These are phyloP conservation scores for Pseudopyricularia cyperi DNA, from an alignment of 2,329 filamentous ascomycete genomes.

Conservation along the genomic window DNA sequence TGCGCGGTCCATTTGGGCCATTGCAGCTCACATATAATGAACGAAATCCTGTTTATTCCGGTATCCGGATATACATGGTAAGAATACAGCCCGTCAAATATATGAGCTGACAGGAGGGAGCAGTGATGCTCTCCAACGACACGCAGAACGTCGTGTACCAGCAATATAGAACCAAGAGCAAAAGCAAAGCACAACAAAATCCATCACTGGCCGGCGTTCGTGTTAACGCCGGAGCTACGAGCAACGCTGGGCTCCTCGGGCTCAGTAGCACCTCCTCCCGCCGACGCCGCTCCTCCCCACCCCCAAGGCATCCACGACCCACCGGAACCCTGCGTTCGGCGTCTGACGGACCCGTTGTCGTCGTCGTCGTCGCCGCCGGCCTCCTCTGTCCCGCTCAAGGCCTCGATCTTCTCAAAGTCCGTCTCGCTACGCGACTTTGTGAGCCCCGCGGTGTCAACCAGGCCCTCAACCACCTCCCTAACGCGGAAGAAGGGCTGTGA, in stretches of 20 bases:
- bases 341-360: constrained; percentile 16
- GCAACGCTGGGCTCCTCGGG: constrained; percentile 7
- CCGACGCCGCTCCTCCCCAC: constrained; percentile 18
- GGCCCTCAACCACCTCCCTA: not conserved
- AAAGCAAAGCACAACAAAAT: not conserved
- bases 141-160: not conserved
- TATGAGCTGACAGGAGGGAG: not conserved
- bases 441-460: constrained; percentile 29
- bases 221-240: constrained; percentile 25
- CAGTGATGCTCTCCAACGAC: not conserved
- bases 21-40: not conserved
- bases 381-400: constrained; percentile 52
- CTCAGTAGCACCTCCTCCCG: not conserved
- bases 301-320: constrained; percentile 37
- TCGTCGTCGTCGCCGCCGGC: constrained; percentile 9
- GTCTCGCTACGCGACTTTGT: constrained; percentile 75
- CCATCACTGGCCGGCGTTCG: constrained; percentile 7
- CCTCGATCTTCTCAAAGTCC: constrained; percentile 77
- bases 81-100: not conserved
- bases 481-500: not conserved
- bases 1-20: not conserved
- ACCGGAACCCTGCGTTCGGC: constrained; percentile 11
- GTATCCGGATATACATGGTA: too few species aligned
- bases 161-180: not conserved
- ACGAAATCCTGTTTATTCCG: not conserved